Evolutionary conservation across 305 asterid species (phyloP).

Genomic region (Solanum chacoense): DNA sequence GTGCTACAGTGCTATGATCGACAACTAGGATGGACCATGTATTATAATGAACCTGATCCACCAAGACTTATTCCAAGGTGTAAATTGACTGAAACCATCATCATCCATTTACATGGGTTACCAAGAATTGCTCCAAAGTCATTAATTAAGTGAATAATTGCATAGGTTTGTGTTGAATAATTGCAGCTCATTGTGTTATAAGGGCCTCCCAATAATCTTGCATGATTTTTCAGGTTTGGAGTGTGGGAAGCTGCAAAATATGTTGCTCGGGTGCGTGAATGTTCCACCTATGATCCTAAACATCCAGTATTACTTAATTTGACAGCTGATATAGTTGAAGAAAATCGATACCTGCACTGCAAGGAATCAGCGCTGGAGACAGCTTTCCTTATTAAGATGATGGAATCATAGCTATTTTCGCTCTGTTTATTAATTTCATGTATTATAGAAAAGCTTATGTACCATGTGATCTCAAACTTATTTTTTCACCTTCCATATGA

Average conservation of each 20-base stretch:
- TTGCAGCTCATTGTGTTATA: background rate
- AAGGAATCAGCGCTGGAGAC: slow-evolving; percentile 80
- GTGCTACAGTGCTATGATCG: background rate
- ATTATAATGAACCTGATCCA: background rate
- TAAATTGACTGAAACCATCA: background rate
- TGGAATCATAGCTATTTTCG: slow-evolving; percentile 29
- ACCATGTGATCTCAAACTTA: background rate
- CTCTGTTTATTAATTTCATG: background rate
- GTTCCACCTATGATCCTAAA: slow-evolving; percentile 54
- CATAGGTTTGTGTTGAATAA: background rate
- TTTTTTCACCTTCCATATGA: background rate
- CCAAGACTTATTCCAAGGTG: background rate
- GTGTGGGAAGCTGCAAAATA: slow-evolving; percentile 97
- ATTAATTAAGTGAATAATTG: background rate
- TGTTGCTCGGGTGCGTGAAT: slow-evolving; percentile 80
- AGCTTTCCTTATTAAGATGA: slow-evolving; percentile 66
- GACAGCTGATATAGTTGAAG: slow-evolving; percentile 73
- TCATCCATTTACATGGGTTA: background rate
- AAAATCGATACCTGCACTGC: slow-evolving; percentile 71
- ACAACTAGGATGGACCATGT: background rate
- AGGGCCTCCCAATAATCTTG: background rate
- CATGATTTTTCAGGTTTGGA: slow-evolving; percentile 57
- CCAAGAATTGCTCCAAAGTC: background rate
- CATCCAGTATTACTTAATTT: slow-evolving; percentile 66
- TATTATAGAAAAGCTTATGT: background rate